These are phyloP conservation scores for Stagonosporopsis chrysanthemi DNA, from an alignment of 2,329 filamentous ascomycete species.

Conservation along the genomic window DNA sequence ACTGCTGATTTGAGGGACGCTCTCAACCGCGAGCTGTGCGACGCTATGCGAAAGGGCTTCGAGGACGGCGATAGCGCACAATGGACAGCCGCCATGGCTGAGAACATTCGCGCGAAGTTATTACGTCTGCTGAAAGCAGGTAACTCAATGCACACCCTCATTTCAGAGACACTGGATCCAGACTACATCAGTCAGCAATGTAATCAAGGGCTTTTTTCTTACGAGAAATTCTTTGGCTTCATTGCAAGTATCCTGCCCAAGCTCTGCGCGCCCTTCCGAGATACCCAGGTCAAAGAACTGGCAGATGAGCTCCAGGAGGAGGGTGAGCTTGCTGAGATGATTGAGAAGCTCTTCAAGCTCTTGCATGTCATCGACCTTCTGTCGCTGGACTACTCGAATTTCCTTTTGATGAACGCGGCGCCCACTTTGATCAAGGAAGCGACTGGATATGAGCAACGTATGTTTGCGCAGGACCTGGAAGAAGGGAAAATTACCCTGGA, in stretches of 20 bases:
- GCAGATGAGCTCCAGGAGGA: slow-evolving; percentile 64
- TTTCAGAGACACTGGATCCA: slow-evolving; percentile 77
- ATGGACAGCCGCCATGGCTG: slow-evolving; percentile 74
- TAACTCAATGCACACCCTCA: slow-evolving; percentile 76
- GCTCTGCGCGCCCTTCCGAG: slow-evolving; percentile 81
- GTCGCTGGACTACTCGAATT: slow-evolving; percentile 83
- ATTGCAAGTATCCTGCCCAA: slow-evolving; percentile 79
- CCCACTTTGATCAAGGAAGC: slow-evolving; percentile 76
- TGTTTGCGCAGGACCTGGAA: slow-evolving; percentile 71
- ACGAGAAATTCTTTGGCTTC: slow-evolving; percentile 79
- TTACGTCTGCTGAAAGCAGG: slow-evolving; percentile 74
- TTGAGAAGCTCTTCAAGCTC: slow-evolving; percentile 77
- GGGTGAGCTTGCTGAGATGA: slow-evolving; percentile 66
- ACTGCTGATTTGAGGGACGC: slow-evolving; percentile 66
- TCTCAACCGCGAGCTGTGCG: slow-evolving; percentile 65
- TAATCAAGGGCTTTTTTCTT: slow-evolving; percentile 75
- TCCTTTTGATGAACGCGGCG: slow-evolving; percentile 74
- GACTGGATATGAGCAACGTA: slow-evolving; percentile 75
- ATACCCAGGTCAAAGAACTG: slow-evolving; percentile 75
- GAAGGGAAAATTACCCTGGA: slow-evolving; percentile 62
- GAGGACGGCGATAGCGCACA: slow-evolving; percentile 69
- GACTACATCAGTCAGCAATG: slow-evolving; percentile 75
- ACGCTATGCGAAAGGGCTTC: slow-evolving; percentile 68
- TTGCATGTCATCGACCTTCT: slow-evolving; percentile 79
- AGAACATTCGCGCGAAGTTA: slow-evolving; percentile 75